Evolutionary conservation across 2,329 filamentous ascomycete genomes (phyloP).

Genomic region (Anisogramma anomala): DNA sequence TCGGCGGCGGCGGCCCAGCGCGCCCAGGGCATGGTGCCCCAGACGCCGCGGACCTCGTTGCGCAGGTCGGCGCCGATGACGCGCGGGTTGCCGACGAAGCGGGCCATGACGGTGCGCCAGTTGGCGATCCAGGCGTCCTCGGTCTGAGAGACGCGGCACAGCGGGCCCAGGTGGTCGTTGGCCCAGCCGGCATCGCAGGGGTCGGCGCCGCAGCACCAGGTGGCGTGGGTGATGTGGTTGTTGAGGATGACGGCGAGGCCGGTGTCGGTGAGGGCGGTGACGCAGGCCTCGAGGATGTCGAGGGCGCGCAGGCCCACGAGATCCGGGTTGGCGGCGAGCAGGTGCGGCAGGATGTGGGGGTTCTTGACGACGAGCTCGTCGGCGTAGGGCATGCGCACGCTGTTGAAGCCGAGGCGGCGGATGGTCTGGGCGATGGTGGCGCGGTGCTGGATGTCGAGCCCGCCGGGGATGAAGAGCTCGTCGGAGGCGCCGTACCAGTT

Average conservation of each 20-base stretch:
- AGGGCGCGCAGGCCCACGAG: conserved; percentile 44
- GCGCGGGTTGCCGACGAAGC: conserved; percentile 44
- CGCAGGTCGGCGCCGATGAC: conserved; percentile 57
- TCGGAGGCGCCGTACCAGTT: conserved; percentile 66
- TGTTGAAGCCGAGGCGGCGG: conserved; percentile 54
- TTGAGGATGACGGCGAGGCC: conserved; percentile 56
- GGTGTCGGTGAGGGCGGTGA: conserved; percentile 46
- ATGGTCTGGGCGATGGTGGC: conserved; percentile 48
- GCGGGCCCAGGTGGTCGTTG: conserved; percentile 48
- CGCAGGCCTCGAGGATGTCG: conserved; percentile 49
- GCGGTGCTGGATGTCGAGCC: conserved; percentile 52
- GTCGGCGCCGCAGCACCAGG: conserved; percentile 58
- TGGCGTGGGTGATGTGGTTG: conserved; percentile 58
- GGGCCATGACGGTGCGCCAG: conserved; percentile 54
- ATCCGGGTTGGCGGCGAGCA: conserved; percentile 49
- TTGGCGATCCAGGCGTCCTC: conserved; percentile 56
- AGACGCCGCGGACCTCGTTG: conserved; percentile 57
- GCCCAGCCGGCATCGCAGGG: conserved; percentile 57
- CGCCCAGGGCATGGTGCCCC: conserved; percentile 57
- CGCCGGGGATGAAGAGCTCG: conserved; percentile 51
- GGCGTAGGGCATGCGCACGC: conserved; percentile 55
- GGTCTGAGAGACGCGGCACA: conserved; percentile 51
- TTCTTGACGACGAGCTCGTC: conserved; percentile 56
- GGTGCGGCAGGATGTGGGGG: conserved; percentile 38
- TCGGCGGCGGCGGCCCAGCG: conserved; percentile 55